Evolutionary conservation across 192 early-diverging fungal species (phyloP).

Genomic region (Chytriomyces sp.): DNA sequence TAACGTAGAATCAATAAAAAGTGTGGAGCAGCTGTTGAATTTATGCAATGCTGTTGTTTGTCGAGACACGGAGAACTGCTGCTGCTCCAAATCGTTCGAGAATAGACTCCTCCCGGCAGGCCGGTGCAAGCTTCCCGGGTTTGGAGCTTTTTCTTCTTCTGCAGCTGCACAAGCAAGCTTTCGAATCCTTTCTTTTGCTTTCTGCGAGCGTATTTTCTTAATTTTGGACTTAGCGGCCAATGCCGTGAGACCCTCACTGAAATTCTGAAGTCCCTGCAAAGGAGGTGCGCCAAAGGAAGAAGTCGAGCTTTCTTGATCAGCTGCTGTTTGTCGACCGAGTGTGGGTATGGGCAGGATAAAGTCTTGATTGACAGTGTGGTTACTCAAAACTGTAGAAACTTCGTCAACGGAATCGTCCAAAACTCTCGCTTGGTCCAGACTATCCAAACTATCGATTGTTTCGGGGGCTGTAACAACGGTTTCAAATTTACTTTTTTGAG

Average conservation of each 20-base stretch:
- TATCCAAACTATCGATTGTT: no score
- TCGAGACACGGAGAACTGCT: neutral
- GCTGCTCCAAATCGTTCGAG: neutral
- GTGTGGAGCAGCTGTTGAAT: conserved; percentile 59
- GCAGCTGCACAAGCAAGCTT: neutral
- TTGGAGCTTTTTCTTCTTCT: neutral
- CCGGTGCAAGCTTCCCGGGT: neutral
- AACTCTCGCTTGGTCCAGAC: neutral
- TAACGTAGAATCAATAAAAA: conserved; percentile 61
- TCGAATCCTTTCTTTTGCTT: conserved; percentile 17
- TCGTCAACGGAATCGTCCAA: neutral
- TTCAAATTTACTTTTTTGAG: conserved; percentile 2
- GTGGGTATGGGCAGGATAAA: neutral
- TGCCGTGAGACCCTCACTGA: conserved; percentile 24
- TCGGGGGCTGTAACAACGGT: neutral
- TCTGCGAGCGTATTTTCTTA: conserved; percentile 14
- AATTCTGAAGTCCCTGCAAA: conserved; percentile 1
- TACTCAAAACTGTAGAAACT: neutral
- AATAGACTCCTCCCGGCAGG: neutral
- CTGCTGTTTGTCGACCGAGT: neutral
- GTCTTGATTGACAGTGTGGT: neutral
- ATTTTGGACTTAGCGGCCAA: conserved; percentile 22
- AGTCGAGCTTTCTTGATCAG: neutral
- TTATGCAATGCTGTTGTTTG: conserved; percentile 39
- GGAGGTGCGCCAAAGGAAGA: conserved; percentile 31